A percentile compares a stretch with the other conserved stretches of the same genome.
phyloP scores from a whole-genome alignment of 2,329 filamentous ascomycete species.

The Westerdykella sp. region DNA sequence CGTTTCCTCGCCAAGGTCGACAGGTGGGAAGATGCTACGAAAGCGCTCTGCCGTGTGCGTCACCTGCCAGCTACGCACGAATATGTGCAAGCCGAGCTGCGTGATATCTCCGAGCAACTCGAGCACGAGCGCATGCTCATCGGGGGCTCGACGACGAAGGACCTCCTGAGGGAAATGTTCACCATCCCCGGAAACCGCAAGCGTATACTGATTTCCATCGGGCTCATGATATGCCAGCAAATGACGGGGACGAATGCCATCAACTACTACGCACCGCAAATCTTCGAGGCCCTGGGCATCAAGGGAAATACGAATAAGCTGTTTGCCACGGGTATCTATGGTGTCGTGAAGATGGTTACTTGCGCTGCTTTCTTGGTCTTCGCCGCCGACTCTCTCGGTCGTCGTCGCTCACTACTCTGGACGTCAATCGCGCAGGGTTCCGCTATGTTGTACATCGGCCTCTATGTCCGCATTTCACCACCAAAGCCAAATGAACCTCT shows the following conservation, averaged over 20 bases:
- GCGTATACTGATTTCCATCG: conserved; percentile 59
- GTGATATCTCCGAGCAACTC: conserved; percentile 36
- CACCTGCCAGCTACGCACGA: conserved; percentile 40
- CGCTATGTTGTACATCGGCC: conserved; percentile 64
- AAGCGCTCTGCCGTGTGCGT: conserved; percentile 52
- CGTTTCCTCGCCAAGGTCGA: conserved; percentile 63
- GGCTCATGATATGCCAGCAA: conserved; percentile 61
- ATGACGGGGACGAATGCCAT: conserved; percentile 55
- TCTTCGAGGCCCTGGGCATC: conserved; percentile 62
- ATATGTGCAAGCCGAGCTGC: conserved; percentile 34
- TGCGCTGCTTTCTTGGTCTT: conserved; percentile 61
- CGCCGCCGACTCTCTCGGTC: conserved; percentile 62
- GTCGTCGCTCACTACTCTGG: conserved; percentile 57
- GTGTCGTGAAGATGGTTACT: conserved; percentile 61
- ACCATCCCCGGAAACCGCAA: conserved; percentile 49
- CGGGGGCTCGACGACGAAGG: conserved; percentile 42
- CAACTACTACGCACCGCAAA: conserved; percentile 63
- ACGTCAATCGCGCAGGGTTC: conserved; percentile 57
- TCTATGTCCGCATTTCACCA: conserved; percentile 59
- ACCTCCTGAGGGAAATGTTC: conserved; percentile 42
- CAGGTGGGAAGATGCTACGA: conserved; percentile 59
- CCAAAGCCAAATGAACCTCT: conserved; percentile 51
- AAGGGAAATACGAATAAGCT: conserved; percentile 52
- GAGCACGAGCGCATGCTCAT: conserved; percentile 53
- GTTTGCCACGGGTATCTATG: conserved; percentile 69